These are phyloP conservation scores for Porogramme epimiltina DNA, from an alignment of 1,284 basidiomycete species.

Conservation along the genomic window DNA sequence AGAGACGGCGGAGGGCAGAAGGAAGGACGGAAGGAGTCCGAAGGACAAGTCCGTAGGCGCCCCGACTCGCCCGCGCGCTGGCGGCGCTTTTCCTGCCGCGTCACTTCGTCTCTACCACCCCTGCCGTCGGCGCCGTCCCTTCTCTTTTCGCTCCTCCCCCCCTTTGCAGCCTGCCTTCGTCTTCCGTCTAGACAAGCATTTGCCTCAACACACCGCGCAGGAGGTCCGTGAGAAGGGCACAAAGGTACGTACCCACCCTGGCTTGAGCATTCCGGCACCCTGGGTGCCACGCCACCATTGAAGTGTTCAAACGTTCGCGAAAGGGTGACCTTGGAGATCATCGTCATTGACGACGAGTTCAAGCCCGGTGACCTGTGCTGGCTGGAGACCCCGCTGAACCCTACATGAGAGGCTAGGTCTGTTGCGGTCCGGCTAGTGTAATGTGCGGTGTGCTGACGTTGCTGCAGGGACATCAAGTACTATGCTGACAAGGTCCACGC, in stretches of 20 bases:
- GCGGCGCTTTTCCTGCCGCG: no score
- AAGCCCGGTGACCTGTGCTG: constrained; percentile 79
- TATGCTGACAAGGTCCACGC: constrained; percentile 84
- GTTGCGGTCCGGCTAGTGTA: neutral
- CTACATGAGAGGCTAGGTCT: constrained; percentile 80
- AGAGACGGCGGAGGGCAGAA: no score
- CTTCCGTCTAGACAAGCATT: no score
- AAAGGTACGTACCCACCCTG: no score
- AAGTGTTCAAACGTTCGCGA: constrained; percentile 61
- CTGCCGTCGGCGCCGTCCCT: no score
- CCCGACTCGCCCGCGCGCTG: no score
- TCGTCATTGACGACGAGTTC: constrained; percentile 78
- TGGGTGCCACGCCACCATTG: constrained; percentile 73
- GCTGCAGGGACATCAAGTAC: constrained; percentile 68
- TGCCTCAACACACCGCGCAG: no score
- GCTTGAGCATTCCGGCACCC: no score
- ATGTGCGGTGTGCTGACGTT: neutral
- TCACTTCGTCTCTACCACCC: constrained; percentile 7
- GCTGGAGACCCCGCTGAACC: constrained; percentile 91
- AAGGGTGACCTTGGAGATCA: constrained; percentile 54
- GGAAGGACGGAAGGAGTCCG: no score
- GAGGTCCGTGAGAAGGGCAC: no score
- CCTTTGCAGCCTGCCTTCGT: no score
- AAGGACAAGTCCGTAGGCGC: no score
- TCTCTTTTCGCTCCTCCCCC: neutral